phyloP scores from a whole-genome alignment of 108 stramenopile genomes.

The Skeletonema tropicum region DNA sequence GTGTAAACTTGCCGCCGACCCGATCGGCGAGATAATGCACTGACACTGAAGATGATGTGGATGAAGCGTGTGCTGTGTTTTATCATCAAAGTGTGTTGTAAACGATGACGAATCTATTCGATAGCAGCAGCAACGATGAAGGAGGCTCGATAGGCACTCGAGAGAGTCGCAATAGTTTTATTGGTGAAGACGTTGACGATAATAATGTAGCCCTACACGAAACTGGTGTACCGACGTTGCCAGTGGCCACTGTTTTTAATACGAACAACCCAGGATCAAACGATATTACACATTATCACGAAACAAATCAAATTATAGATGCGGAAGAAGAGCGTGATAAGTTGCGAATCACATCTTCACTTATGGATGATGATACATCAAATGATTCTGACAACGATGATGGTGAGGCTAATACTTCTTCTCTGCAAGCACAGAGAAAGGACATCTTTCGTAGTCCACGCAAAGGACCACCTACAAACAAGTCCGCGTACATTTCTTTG shows the following conservation, averaged over 20 bases:
- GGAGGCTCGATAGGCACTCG: not conserved
- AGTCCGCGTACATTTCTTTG: not conserved
- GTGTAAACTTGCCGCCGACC: no score
- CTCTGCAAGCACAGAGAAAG: not conserved
- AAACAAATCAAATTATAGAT: not conserved
- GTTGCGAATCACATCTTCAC: not conserved
- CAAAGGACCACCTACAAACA: not conserved
- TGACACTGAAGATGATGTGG: no score
- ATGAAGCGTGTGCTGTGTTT: no score
- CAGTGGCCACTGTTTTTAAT: not conserved
- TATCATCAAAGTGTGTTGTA: no score
- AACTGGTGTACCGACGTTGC: not conserved
- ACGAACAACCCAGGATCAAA: not conserved
- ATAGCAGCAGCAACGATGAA: not conserved
- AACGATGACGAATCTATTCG: not conserved
- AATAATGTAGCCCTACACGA: not conserved
- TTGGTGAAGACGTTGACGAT: not conserved
- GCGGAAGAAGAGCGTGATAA: conserved; percentile 5
- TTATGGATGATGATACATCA: not conserved
- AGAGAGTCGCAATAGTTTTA: not conserved
- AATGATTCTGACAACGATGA: conserved; percentile 1
- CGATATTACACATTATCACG: not conserved
- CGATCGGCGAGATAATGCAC: not conserved
- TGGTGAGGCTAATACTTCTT: not conserved
- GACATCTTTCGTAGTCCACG: not conserved